Base-by-base conservation (phyloP, 352 stramenopile species). In the Pythium aquatile region DNA sequence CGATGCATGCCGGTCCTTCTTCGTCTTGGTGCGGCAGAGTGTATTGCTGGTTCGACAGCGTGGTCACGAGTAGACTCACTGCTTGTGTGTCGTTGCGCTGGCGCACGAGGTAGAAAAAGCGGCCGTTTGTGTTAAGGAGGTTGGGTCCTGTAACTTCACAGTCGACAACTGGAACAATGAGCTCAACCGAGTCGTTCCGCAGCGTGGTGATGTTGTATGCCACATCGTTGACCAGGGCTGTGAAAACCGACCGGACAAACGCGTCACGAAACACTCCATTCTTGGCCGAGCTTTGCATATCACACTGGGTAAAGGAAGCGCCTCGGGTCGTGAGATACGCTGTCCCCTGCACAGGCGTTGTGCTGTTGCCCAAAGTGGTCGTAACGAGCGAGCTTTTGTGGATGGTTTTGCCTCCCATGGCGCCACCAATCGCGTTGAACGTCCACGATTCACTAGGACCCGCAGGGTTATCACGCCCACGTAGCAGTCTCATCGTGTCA, bases 91-190 rank as follows among this genome's bases (percentile, higher is more conserved):
- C 14, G 13, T 51, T 55, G 14, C 47, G 72, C 5, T 61, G 7
- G 30, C 65, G 64, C 51, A 69, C 58, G 16, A 75, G 61, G 16
- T 61, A 72, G 48, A 63, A 55, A 16, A 61, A 32, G 8, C 58
- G 49, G 3, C 30, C 24, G 30, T 55, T 29, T 1, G 64, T 61
- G 4, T 54, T 5, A 33, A 63, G 46, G 2, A 70, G 6, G 6
- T 64, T 0, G 47, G 84, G 55, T 13, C 65, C 55, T 1, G 40
- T 47, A n/a, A 71, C 77, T 9, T 65, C 60, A 53, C 78, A 87
- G 54, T 85, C 76, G 10, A 83, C 67, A 0, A 87, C 63, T 0
- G 75, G 69, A 29, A 74, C 53, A 16, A 87, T 68, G 13, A 87
- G 70, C 35, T 85, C 76, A 5, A 76, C 33, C 3, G 72, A 53